These are phyloP conservation scores for Candida tropicalis DNA, from an alignment of 1,139 yeast genomes.

Conservation along the genomic window DNA sequence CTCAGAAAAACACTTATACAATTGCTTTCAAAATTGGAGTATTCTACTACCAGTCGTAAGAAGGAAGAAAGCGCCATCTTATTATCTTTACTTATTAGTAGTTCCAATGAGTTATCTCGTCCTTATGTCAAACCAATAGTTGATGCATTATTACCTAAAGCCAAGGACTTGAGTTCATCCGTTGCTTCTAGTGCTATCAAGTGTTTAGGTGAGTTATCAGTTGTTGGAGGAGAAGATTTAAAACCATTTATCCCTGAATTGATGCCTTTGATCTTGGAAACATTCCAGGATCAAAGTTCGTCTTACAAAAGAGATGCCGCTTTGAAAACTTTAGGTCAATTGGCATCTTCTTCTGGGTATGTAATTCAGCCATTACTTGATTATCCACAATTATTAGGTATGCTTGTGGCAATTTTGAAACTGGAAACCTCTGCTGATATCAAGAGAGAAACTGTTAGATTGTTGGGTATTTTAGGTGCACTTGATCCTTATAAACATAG, in stretches of 20 bases:
- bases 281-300: constrained; percentile 90
- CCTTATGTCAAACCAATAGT: constrained; percentile 92
- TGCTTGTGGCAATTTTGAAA: constrained; percentile 77
- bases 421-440: constrained; percentile 75
- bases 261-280: constrained; percentile 86
- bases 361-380: constrained; percentile 92
- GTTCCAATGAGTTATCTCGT: constrained; percentile 77
- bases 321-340: constrained; percentile 80
- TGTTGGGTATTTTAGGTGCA: constrained; percentile 93
- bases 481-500: constrained; percentile 94
- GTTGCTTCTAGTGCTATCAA: constrained; percentile 85
- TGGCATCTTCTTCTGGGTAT: constrained; percentile 89
- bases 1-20: constrained; percentile 85
- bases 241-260: constrained; percentile 68
- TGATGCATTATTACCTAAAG: constrained; percentile 77
- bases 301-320: constrained; percentile 89
- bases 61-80: constrained; percentile 87
- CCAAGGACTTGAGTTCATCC: constrained; percentile 70
- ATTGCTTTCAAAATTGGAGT: constrained; percentile 80
- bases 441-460: constrained; percentile 83
- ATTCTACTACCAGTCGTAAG: constrained; percentile 71
- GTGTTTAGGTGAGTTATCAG: constrained; percentile 89
- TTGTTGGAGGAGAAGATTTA: constrained; percentile 87
- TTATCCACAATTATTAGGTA: constrained; percentile 84
- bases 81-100: constrained; percentile 70